Evolutionary conservation across 345 rosid species (phyloP), one percentile per base, ranked within the genome.

Genomic region (Psidium guajava): DNA sequence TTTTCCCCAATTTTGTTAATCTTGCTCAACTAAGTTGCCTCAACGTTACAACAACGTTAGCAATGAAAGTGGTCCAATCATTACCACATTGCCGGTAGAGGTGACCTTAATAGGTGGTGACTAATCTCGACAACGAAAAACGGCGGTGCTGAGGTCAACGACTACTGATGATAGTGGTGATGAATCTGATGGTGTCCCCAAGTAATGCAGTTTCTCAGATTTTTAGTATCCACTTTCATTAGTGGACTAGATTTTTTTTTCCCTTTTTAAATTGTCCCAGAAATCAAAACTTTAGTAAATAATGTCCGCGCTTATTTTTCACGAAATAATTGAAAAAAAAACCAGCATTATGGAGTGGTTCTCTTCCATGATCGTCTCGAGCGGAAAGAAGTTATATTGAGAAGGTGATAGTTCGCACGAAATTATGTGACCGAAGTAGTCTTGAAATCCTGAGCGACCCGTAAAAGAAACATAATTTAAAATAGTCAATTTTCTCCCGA

Each of bases 351-450:
- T 8, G 36, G 6, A 36, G 80, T 0, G 47, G 7, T 8, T 36
- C 47, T 36, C 80, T 18, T 36, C 3, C 47, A 9, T 2, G 47
- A 69, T 36, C 47, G 5, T 9, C 25, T 4, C 4, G 1, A 36
- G 47, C 2, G 13, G 6, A 69, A 69, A 36, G 25, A 54, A 54
- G 4, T 24, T 4, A 12, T 3, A 69, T 2, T 18, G 24, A 11
- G 77, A 8, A 10, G 40, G 18, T 6, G 7, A 18, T 5, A 20
- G 3, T 69, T 36, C 2, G 2, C 3, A 1, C 1, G 1, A 1
- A 69, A 12, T 25, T 24, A 5, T 36, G 5, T 9, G 25, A 69
- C 36, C 5, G 11, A 2, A 5, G 13, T 6, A 36, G 40, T 36
- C 9, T 36, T 3, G 80, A 11, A 69, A 9, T 8, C 80, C 7